A percentile compares a stretch with the other conserved stretches of the same genome.
These are phyloP conservation scores for Poa annua DNA, from an alignment of 176 grass and related monocot genomes.

Conservation along the genomic window DNA sequence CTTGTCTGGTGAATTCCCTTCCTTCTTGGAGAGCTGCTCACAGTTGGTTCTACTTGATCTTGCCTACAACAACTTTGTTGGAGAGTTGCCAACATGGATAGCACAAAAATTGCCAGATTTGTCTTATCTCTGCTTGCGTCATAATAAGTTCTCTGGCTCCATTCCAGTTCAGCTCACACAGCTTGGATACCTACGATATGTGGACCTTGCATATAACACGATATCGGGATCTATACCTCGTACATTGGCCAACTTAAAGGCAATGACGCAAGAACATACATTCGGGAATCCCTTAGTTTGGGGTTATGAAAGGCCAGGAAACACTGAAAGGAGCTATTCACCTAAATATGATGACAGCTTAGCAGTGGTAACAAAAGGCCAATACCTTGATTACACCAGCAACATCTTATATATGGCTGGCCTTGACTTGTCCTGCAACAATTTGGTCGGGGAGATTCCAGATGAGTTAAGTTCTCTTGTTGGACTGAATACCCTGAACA, in stretches of 20 bases:
- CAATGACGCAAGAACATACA: background rate
- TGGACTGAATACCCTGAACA: constrained; percentile 27
- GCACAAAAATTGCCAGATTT: background rate
- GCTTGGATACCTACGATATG: background rate
- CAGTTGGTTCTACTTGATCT: background rate
- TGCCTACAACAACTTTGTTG: background rate
- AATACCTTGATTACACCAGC: background rate
- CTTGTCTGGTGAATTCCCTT: background rate
- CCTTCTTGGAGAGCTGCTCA: background rate
- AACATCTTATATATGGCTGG: background rate
- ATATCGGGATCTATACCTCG: background rate
- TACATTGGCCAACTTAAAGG: background rate
- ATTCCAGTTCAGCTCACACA: background rate
- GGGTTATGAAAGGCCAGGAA: background rate
- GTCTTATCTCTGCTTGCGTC: background rate
- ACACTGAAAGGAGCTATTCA: background rate
- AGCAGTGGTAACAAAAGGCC: constrained; percentile 26
- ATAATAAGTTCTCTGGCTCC: background rate
- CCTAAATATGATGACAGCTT: background rate
- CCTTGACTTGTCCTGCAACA: constrained; percentile 45
- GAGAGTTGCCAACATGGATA: constrained; percentile 1
- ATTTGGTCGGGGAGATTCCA: constrained; percentile 42
- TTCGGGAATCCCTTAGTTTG: background rate
- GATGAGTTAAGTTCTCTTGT: background rate
- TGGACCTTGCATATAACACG: background rate